These are phyloP conservation scores for Dissoconium aciculare DNA, from an alignment of 2,329 filamentous ascomycete species.

Conservation along the genomic window DNA sequence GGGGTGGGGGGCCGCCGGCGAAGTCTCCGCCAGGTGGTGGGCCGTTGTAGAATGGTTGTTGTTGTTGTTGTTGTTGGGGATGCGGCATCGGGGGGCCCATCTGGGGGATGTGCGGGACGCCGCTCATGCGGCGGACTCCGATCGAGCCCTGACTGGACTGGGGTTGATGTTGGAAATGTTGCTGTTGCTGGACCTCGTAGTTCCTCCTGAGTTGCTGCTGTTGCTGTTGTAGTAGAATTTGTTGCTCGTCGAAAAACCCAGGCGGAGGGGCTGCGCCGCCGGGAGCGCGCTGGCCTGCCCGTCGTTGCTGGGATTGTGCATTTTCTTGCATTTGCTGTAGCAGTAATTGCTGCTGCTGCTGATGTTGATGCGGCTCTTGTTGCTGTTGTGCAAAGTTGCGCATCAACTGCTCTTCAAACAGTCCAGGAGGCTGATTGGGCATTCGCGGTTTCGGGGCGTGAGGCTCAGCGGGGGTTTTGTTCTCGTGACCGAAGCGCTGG, in stretches of 20 bases:
- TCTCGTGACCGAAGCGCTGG: neutral
- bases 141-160: neutral
- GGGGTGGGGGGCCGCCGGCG: constrained; percentile 11
- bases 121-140: neutral
- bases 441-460: constrained; percentile 25
- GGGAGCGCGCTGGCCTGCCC: constrained; percentile 15
- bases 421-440: constrained; percentile 21
- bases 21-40: constrained; percentile 3
- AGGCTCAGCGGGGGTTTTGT: constrained; percentile 13
- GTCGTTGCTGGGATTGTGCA: no score
- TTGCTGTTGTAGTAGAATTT: constrained; percentile 18
- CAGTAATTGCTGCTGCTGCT: constrained; percentile 9
- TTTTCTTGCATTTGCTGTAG: no score
- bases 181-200: constrained; percentile 9
- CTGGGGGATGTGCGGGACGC: constrained; percentile 14
- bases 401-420: constrained; percentile 24
- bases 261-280: constrained; percentile 16
- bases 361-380: constrained; percentile 9
- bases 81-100: constrained; percentile 8
- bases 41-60: constrained; percentile 3
- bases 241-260: constrained; percentile 22
- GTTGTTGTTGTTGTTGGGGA: constrained; percentile 1
- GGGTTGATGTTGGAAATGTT: constrained; percentile 5
- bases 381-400: constrained; percentile 15
- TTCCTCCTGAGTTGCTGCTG: constrained; percentile 14